Conservation (phyloP, 2,329 filamentous ascomycete genomes). For the Aspergillus ochraceoroseus region DNA sequence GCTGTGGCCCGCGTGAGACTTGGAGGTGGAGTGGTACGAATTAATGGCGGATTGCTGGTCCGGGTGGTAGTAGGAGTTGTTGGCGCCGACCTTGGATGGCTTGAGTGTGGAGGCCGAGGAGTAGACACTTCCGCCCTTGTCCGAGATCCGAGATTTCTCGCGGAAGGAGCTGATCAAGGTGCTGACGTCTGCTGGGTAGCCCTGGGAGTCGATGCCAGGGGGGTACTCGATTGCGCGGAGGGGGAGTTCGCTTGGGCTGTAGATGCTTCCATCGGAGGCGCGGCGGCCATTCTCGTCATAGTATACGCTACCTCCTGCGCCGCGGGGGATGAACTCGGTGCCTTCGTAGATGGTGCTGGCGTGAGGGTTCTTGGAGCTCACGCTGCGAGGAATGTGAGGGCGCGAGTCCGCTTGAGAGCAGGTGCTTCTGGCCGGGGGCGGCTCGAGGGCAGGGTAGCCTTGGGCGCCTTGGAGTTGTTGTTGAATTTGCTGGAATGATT, state of each 20-base stretch:
- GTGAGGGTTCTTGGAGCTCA: conserved; percentile 39
- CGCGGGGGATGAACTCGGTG: conserved; percentile 29
- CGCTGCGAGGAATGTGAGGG: conserved; percentile 33
- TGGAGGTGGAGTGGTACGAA: conserved; percentile 23
- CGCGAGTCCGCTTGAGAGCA: conserved; percentile 29
- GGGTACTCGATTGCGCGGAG: conserved; percentile 42
- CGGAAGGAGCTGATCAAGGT: conserved; percentile 43
- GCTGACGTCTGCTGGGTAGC: conserved; percentile 28
- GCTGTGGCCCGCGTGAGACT: conserved; percentile 24
- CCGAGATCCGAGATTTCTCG: conserved; percentile 30
- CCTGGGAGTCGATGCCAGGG: conserved; percentile 27
- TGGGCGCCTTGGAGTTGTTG: conserved; percentile 25
- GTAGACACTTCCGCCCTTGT: conserved; percentile 32
- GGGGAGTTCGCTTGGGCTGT: conserved; percentile 33
- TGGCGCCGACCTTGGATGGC: conserved; percentile 29
- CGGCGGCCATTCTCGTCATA: conserved; percentile 32
- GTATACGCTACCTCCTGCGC: conserved; percentile 21
- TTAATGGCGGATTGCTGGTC: too few species aligned
- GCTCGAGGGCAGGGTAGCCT: conserved; percentile 33
- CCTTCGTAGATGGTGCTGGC: conserved; percentile 42
- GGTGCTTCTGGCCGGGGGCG: conserved; percentile 26
- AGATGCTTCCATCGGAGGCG: conserved; percentile 38
- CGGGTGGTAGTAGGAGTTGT: conserved; percentile 25
- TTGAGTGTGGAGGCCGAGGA: conserved; percentile 39
- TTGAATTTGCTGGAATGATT: conserved; percentile 22